Conservation (phyloP, 1,139 yeast species). For the Blastobotrys capitulatus region DNA sequence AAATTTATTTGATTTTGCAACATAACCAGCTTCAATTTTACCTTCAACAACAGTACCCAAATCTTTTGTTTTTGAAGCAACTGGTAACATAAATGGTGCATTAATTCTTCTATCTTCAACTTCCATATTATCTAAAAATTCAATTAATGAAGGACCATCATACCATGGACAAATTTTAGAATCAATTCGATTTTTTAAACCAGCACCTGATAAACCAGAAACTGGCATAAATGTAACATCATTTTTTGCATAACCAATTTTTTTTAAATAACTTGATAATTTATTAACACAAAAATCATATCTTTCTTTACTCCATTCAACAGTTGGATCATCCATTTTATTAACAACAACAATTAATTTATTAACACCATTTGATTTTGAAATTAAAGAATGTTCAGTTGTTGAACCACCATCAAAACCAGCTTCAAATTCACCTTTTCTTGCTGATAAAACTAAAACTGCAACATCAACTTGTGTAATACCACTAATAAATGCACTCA, state of each 20-base stretch:
- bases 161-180: slow-evolving; percentile 84
- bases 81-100: slow-evolving; percentile 96
- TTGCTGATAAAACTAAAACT: slow-evolving; percentile 90
- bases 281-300: slow-evolving; percentile 92
- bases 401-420: slow-evolving; percentile 99
- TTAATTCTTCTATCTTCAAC: slow-evolving; percentile 80
- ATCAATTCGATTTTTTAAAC: slow-evolving; percentile 79
- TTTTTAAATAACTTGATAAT: slow-evolving; percentile 70
- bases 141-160: slow-evolving; percentile 84
- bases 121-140: slow-evolving; percentile 78
- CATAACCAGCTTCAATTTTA: slow-evolving; percentile 92
- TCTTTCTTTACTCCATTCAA: slow-evolving; percentile 91
- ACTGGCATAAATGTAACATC: slow-evolving; percentile 94
- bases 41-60: slow-evolving; percentile 98
- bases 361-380: slow-evolving; percentile 97
- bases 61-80: slow-evolving; percentile 91
- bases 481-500: slow-evolving; percentile 99
- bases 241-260: slow-evolving; percentile 82
- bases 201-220: slow-evolving; percentile 96
- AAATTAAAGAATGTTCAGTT: slow-evolving; percentile 95
- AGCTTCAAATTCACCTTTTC: slow-evolving; percentile 99
- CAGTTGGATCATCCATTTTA: slow-evolving; percentile 99
- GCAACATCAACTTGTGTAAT: slow-evolving; percentile 99
- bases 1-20: slow-evolving; percentile 70
- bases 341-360: slow-evolving; percentile 88